phyloP scores from a whole-genome alignment of 2,329 filamentous ascomycete species.

The Anthostomella pinea region DNA sequence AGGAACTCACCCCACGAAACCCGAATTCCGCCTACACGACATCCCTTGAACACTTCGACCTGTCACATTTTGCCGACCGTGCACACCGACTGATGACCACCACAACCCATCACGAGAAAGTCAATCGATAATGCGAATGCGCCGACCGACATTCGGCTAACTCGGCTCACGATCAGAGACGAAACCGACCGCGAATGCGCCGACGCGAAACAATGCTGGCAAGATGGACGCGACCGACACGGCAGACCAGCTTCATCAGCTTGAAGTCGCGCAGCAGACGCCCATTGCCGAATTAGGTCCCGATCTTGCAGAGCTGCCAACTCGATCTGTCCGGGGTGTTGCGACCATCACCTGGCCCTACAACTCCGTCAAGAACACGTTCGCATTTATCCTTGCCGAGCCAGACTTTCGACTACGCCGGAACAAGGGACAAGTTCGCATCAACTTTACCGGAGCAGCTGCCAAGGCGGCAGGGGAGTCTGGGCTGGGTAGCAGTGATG shows the following conservation, averaged over 20 bases:
- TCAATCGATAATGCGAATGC: too few species aligned
- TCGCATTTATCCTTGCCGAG: constrained; percentile 80
- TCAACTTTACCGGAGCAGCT: constrained; percentile 68
- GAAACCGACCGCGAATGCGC: constrained; percentile 3
- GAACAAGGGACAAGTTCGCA: constrained; percentile 74
- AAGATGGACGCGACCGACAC: constrained; percentile 22
- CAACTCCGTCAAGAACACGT: constrained; percentile 69
- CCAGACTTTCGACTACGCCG: constrained; percentile 78
- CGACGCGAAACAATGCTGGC: constrained; percentile 19
- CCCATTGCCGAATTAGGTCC: constrained; percentile 57
- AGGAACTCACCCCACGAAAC: too few species aligned
- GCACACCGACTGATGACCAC: too few species aligned
- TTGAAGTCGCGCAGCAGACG: constrained; percentile 35
- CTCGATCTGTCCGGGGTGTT: constrained; percentile 60
- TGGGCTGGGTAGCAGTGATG: constrained; percentile 75
- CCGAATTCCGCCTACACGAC: too few species aligned
- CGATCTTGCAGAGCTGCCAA: constrained; percentile 38
- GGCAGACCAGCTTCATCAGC: constrained; percentile 15
- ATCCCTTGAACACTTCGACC: too few species aligned
- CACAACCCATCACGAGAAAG: too few species aligned
- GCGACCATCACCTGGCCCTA: constrained; percentile 91
- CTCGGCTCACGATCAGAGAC: not conserved
- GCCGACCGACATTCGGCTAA: too few species aligned
- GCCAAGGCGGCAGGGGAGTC: constrained; percentile 67
- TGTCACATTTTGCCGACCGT: too few species aligned